Conservation (phyloP, 768 basidiomycete genomes). For the Kockovaella imperatae region DNA sequence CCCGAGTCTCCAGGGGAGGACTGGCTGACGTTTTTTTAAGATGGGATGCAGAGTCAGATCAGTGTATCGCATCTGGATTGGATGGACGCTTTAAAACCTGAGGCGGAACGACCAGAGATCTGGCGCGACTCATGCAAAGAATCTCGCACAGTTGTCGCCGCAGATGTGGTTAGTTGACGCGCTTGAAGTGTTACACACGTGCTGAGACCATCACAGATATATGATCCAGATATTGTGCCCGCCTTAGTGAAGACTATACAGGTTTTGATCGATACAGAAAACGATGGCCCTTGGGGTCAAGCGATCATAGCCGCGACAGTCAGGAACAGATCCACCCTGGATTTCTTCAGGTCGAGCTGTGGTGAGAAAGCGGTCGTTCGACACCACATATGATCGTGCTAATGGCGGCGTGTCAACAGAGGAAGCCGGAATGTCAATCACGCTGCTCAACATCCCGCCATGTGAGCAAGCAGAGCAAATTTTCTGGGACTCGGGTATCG, state of each 20-base stretch:
- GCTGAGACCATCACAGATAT: conserved; percentile 25
- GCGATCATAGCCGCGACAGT: conserved; percentile 40
- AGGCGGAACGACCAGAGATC: conserved; percentile 8
- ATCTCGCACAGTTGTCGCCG: conserved; percentile 27
- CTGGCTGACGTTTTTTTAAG: too few species aligned
- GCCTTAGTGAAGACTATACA: conserved; percentile 25
- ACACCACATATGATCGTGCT: not conserved
- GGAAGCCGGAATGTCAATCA: conserved; percentile 1
- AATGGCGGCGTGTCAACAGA: not conserved
- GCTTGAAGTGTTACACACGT: not conserved
- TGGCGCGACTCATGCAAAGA: conserved; percentile 13
- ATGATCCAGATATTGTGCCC: conserved; percentile 40
- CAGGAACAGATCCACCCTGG: conserved; percentile 33
- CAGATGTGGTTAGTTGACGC: conserved; percentile 36
- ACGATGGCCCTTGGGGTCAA: not conserved
- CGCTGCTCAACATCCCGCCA: conserved; percentile 9
- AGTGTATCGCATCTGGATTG: conserved; percentile 24
- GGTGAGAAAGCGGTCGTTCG: too few species aligned
- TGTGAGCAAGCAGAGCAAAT: conserved; percentile 10
- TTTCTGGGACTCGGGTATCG: conserved; percentile 34
- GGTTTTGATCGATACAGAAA: conserved; percentile 14
- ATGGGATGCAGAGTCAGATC: not conserved
- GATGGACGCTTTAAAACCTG: conserved; percentile 17
- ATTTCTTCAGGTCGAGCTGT: conserved; percentile 24
- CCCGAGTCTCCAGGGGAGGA: not conserved